Evolutionary conservation across 192 early-diverging fungal genomes (phyloP).

Genomic region (Oehlia diaphana): DNA sequence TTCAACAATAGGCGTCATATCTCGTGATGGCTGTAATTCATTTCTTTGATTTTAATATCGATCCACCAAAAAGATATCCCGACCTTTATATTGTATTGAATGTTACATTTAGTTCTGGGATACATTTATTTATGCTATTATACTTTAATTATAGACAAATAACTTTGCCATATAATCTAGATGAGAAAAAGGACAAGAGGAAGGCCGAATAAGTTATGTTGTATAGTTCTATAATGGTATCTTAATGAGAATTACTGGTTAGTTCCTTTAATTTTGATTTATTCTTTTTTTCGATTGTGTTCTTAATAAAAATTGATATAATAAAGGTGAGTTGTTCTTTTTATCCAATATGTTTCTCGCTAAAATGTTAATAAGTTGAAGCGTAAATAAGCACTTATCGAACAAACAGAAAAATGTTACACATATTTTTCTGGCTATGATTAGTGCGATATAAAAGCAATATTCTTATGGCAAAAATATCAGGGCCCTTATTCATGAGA

Average conservation of each 20-base stretch:
- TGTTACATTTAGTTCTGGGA: conserved; percentile 62
- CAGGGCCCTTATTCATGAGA: not conserved
- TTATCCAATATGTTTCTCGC: too few relatives aligned
- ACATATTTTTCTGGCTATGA: not conserved
- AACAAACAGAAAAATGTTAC: not conserved
- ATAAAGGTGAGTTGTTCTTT: too few relatives aligned
- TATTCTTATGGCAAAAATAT: conserved; percentile 1
- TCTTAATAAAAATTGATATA: not conserved
- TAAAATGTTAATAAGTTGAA: too few relatives aligned
- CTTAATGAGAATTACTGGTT: too few relatives aligned
- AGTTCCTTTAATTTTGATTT: too few relatives aligned
- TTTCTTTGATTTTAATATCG: conserved; percentile 53
- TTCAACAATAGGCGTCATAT: conserved; percentile 37
- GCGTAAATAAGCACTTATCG: not conserved
- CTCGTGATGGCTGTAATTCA: conserved; percentile 58
- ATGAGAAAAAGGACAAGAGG: conserved; percentile 1
- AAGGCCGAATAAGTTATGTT: not conserved
- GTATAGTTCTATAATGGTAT: not conserved
- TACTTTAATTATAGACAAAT: conserved; percentile 78
- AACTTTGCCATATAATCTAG: conserved; percentile 11
- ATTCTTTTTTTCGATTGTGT: not conserved
- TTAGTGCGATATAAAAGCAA: not conserved
- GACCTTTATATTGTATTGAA: conserved; percentile 85
- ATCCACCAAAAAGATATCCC: conserved; percentile 71
- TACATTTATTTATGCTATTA: conserved; percentile 64